Conservation (phyloP, 139 green algal species). For the Picochlorum costavermella region DNA sequence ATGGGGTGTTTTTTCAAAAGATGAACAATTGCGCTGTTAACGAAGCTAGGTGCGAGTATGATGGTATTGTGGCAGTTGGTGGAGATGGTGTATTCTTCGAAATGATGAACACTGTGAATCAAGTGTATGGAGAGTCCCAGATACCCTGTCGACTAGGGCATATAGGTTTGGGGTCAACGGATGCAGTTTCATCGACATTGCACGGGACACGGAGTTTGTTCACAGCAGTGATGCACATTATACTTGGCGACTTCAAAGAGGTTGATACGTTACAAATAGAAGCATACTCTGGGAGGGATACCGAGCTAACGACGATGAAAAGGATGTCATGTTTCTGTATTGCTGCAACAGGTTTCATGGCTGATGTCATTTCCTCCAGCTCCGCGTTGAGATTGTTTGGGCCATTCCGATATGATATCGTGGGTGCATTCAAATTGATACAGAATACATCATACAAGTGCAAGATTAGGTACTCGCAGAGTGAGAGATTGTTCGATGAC, state of each 20-base stretch:
- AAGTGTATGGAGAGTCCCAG: not conserved
- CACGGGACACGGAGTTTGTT: constrained; percentile 59
- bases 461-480: not conserved
- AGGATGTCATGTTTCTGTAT: constrained; percentile 25
- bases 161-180: constrained; percentile 75
- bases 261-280: constrained; percentile 66
- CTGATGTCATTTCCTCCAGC: constrained; percentile 55
- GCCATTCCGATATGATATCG: constrained; percentile 43
- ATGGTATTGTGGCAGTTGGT: constrained; percentile 39
- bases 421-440: constrained; percentile 31
- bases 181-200: constrained; percentile 74
- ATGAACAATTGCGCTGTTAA: not conserved
- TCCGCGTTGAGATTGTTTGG: constrained; percentile 64
- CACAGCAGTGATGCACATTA: constrained; percentile 73
- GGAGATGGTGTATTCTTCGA: constrained; percentile 88
- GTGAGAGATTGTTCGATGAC: not conserved
- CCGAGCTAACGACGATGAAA: not conserved
- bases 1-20: not conserved
- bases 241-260: constrained; percentile 62
- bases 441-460: constrained; percentile 6
- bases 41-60: not conserved
- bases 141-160: constrained; percentile 57
- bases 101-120: constrained; percentile 61
- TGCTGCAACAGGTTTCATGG: constrained; percentile 63
- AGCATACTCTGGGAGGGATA: constrained; percentile 7